A percentile compares a stretch with the other conserved stretches of the same genome.
Conservation (phyloP, 2,329 filamentous ascomycete species). For the Aspergillus fischeri region DNA sequence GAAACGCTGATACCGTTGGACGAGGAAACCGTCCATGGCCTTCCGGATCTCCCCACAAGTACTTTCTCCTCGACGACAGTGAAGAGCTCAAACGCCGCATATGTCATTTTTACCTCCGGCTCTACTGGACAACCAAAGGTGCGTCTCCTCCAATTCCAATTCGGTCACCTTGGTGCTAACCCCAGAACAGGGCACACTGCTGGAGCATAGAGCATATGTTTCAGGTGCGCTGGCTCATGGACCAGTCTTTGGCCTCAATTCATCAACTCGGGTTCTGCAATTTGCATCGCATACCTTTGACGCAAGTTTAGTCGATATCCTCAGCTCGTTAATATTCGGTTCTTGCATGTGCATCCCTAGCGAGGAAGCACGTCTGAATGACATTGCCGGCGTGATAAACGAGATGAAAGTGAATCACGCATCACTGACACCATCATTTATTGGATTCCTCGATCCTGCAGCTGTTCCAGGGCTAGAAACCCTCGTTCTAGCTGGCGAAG, state of each 20-base stretch:
- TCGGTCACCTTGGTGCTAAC: slow-evolving; percentile 7
- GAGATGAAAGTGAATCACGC: slow-evolving; percentile 51
- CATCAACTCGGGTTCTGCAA: slow-evolving; percentile 54
- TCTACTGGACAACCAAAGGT: slow-evolving; percentile 54
- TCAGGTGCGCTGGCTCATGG: slow-evolving; percentile 54
- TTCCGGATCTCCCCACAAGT: slow-evolving; percentile 14
- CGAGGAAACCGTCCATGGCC: slow-evolving; percentile 18
- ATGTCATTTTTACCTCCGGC: slow-evolving; percentile 58
- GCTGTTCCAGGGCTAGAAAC: slow-evolving; percentile 42
- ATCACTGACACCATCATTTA: slow-evolving; percentile 59
- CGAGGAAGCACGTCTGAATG: slow-evolving; percentile 45
- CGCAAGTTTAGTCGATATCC: slow-evolving; percentile 51
- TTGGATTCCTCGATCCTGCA: slow-evolving; percentile 43
- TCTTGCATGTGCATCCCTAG: slow-evolving; percentile 58
- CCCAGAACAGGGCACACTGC: slow-evolving; percentile 52
- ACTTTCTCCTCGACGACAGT: slow-evolving; percentile 20
- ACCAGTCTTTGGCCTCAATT: slow-evolving; percentile 45
- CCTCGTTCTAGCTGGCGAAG: slow-evolving; percentile 44
- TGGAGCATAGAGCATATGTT: slow-evolving; percentile 58
- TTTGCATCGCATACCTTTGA: slow-evolving; percentile 56
- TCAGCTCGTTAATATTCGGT: slow-evolving; percentile 53
- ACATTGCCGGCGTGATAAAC: slow-evolving; percentile 50
- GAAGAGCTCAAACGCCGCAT: slow-evolving; percentile 38
- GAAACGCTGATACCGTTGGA: slow-evolving; percentile 28
- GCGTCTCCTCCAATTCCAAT: not conserved